Conservation (phyloP, 345 rosid species). For the Pistacia vera region DNA sequence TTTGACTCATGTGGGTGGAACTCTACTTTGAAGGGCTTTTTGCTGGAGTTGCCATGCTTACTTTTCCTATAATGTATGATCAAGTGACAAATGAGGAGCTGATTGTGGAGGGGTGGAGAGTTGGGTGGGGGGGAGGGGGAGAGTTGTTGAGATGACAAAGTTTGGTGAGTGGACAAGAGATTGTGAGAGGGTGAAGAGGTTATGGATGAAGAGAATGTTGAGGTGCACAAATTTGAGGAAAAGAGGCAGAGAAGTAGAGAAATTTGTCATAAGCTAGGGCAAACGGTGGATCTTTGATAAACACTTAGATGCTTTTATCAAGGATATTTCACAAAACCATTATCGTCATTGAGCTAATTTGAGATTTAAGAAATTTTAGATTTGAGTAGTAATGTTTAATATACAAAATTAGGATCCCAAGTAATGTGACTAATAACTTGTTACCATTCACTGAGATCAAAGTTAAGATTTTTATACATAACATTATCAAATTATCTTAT, state of each 20-base stretch:
- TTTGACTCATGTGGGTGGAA: slow-evolving; percentile 48
- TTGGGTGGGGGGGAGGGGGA: slow-evolving; percentile 33
- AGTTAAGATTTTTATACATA: no score
- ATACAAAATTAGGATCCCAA: no score
- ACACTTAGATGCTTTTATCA: slow-evolving; percentile 9
- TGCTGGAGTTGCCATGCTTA: slow-evolving; percentile 42
- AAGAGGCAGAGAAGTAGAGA: slow-evolving; percentile 16
- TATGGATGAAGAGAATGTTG: slow-evolving; percentile 26
- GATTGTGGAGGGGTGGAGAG: slow-evolving; percentile 39
- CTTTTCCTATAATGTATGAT: slow-evolving; percentile 36
- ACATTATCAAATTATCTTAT: no score
- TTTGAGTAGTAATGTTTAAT: no score
- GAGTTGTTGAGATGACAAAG: not conserved
- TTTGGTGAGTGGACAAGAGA: slow-evolving; percentile 29
- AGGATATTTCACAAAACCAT: not conserved
- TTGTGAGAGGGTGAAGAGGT: slow-evolving; percentile 20
- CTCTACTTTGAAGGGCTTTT: slow-evolving; percentile 36
- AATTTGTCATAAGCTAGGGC: slow-evolving; percentile 23
- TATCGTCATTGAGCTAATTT: no score
- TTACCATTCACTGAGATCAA: no score
- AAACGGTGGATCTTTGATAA: slow-evolving; percentile 31
- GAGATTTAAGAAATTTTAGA: no score
- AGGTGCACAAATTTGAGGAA: slow-evolving; percentile 29
- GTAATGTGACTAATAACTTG: no score
- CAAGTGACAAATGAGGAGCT: slow-evolving; percentile 34